Evolutionary conservation across 441 rosid genomes (phyloP), one percentile per base, ranked within the genome.

Genomic region (Gossypium trilobum): DNA sequence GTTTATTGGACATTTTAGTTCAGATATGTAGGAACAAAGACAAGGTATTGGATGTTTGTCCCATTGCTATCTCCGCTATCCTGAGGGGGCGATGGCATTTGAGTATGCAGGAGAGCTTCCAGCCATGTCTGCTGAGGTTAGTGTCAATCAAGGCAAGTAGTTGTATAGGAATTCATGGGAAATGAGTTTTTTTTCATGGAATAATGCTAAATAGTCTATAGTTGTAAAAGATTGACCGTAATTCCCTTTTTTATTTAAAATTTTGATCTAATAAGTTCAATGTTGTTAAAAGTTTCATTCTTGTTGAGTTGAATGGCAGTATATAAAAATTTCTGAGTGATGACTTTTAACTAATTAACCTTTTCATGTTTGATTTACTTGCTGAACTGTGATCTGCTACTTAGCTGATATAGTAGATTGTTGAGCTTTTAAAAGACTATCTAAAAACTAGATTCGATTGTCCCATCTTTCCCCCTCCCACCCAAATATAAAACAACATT

Each of bases 111-210:
- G 63, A 0, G 66, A 55, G 71, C 36, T 29, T 46, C 13, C 31
- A 2, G 59, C 62, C 22, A 55, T 70, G 33, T 57, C 48, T 68
- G 9, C 5, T 0, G 46, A 73, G 44, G 55, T 27, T 6, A 39
- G 36, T 33, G 25, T 74, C 59, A 19, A 33, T 33, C 23, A n/a
- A 52, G 23, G 52, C 50, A 16, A 33, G 68, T 62, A 70, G 33
- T 19, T 76, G 73, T 76, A 73, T 58, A 76, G 77, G 39, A 57
- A 55, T 19, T 54, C 31, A 66, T 29, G 19, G 5, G 19, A 56
- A 33, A 36, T 57, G 46, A 54, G 20, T 20, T 1, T 72, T 55
- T 63, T 62, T 75, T 58, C 51, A 25, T 48, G 39, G 48, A 36
- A 74, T 29, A 69, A 68, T 44, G 66, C 44, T 6, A 55, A 46